Base-by-base conservation (phyloP, 768 basidiomycete species). In the Favolaschia claudopus region DNA sequence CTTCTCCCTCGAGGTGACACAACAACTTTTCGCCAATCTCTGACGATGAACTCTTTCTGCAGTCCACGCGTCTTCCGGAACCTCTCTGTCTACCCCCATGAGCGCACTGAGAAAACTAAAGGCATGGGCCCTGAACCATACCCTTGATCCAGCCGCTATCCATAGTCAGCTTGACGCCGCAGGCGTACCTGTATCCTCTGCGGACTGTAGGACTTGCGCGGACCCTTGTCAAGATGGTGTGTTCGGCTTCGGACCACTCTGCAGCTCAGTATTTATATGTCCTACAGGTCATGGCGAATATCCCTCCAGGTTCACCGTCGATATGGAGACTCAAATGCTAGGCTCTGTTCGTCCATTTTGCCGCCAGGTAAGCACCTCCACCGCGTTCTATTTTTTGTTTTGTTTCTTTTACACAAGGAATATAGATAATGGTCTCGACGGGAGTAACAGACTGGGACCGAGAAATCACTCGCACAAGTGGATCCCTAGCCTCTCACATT, bases 371-470 rank as follows among this genome's bases (percentile, higher is more conserved):
- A 33, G 65, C 62, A 10, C 39, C 25, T 22, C 36, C 24, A 5
- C 12, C 50, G 2, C 44, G 38, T 31, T 20, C 29, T 31, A 25
- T 65, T 39, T 47, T 33, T 52, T 34, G 38, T 49, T 13, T 19
- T 31, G 19, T 39, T 43, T 36, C 36, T 28, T 54, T n/a, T n/a
- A 58, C 40, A 5, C 17, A 12, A 5, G 9, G 38, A 5, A 13
- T 19, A 31, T 69, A 95, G 89, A 81, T 96, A 31, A 79, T 98
- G 31, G 91, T 98, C 50, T 95, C 93, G 1, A 96, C 95, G 0
- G 94, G 93, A 9, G 88, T 89, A 73, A 82, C 87, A 22, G 94
- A 99, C 76, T 98, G 96, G 96, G 84, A 86, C 40, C 80, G 82
- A 33, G 89, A 95, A 47, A 87, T 98, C 56, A 89, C 90, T 0